A percentile compares a stretch with the other conserved stretches of the same genome.
phyloP scores from a whole-genome alignment of 1,284 basidiomycete species.

The Rhodotorula sp. region DNA sequence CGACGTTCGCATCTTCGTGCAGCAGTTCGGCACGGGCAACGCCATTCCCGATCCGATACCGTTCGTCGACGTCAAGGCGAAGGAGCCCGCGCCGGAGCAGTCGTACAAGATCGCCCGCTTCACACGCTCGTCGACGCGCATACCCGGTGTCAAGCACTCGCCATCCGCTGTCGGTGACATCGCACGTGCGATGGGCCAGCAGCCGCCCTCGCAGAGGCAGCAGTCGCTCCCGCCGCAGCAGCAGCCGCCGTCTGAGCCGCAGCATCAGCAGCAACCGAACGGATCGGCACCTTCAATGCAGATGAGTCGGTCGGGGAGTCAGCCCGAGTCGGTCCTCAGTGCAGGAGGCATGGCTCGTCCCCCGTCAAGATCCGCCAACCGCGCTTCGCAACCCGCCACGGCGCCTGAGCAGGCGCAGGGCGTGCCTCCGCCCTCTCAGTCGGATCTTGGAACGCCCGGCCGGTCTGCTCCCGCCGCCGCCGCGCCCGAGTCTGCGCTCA shows the following conservation, averaged over 20 bases:
- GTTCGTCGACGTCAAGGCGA: conserved; percentile 66
- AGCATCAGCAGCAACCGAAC: too few relatives aligned
- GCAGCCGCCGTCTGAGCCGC: background rate
- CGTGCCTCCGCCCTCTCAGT: background rate
- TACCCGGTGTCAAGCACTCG: conserved; percentile 33
- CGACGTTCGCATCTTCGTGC: conserved; percentile 46
- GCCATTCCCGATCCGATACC: conserved; percentile 77
- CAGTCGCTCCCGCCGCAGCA: background rate
- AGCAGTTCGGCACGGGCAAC: conserved; percentile 72
- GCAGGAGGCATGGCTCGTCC: background rate
- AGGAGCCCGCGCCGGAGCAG: conserved; percentile 50
- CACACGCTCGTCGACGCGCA: conserved; percentile 56
- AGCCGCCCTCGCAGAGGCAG: background rate
- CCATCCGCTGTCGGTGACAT: conserved; percentile 38
- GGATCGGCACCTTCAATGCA: too few relatives aligned
- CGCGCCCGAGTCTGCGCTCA: background rate
- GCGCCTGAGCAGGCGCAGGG: background rate
- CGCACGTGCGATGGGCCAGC: conserved; percentile 15
- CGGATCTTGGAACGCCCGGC: background rate
- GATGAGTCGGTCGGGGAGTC: background rate
- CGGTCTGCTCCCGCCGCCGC: background rate
- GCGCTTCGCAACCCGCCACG: background rate
- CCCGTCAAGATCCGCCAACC: conserved; percentile 5
- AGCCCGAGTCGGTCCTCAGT: conserved; percentile 3
- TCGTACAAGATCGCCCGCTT: conserved; percentile 59